Conservation (phyloP, 495 filamentous ascomycete genomes). For the Recurvomyces mirabilis region DNA sequence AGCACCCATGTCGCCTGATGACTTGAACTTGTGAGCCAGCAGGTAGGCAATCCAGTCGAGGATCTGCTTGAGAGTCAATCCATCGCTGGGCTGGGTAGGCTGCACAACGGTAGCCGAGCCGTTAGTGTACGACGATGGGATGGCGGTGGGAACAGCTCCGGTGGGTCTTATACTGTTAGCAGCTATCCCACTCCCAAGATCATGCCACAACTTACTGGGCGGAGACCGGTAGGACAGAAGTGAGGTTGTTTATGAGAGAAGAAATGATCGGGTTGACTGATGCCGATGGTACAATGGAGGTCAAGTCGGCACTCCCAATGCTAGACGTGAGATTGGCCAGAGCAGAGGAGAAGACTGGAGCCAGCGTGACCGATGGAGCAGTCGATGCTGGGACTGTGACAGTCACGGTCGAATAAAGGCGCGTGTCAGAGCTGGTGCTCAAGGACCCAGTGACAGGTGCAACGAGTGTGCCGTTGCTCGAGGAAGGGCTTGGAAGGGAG, state of each 20-base stretch:
- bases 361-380: conserved; percentile 11
- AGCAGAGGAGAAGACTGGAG: conserved; percentile 12
- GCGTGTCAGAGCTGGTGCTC: neutral
- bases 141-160: conserved; percentile 6
- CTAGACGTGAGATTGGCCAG: conserved; percentile 9
- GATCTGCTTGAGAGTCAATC: conserved; percentile 15
- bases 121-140: neutral
- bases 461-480: too few species aligned
- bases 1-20: neutral
- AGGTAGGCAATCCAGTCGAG: conserved; percentile 15
- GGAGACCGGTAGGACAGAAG: conserved; percentile 8
- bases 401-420: neutral
- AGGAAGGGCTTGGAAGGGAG: too few species aligned
- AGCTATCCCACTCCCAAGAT: too few species aligned
- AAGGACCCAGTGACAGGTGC: too few species aligned
- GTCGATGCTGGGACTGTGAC: neutral
- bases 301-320: conserved; percentile 4
- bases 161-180: conserved; percentile 11
- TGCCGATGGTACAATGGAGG: conserved; percentile 10
- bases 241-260: conserved; percentile 9
- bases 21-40: conserved; percentile 1
- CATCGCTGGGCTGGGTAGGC: neutral
- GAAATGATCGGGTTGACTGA: conserved; percentile 9
- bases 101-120: neutral
- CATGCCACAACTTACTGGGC: too few species aligned